Base-by-base conservation (phyloP, 179 eudicot genomes). In the Corrigiola litoralis region DNA sequence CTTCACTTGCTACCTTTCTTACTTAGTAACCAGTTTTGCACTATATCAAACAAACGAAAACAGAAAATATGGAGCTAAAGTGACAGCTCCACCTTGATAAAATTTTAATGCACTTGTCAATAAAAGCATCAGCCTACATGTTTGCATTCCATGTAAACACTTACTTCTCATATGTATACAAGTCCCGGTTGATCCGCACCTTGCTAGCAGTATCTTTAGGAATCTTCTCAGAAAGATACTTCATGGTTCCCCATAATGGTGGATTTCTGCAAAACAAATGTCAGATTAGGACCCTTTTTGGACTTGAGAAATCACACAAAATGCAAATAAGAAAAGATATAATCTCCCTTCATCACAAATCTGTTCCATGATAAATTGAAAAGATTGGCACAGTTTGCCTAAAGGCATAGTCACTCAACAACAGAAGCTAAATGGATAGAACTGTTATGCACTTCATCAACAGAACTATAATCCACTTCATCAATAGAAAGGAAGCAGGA, bases 211-310 rank as follows among this genome's bases (percentile, higher is more conserved):
- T 95, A 61, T 95, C 99, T 78, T 95, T 95, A 1, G 99, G 97
- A 55, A 95, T 95, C 72, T 95, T 95, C 73, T 95, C 99, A 40
- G 89, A 77, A 12, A 95, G 90, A 79, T 73, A 91, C 80, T 95
- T 95, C 96, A 95, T 95, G 58, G 96, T 94, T 78, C 99, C 99
- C 99, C 97, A 94, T 27, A 83, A 87, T 58, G 96, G 96, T 55
- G 97, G 95, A 77, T 84, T 91, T 77, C 99, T 95, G 86, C 80
- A 87, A 6, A 45, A 73, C 36, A 51, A 70, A 70, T 36, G 49
- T n/a, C 41, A 13, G 23, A 65, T 71, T 45, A 66, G 34, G 31
- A 41, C 25, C 17, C n/a, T n/a, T n/a, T n/a, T n/a, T n/a, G n/a
- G n/a, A 45, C 45, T 23, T 29, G 27, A 50, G 38, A 36, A 33